These are phyloP conservation scores for Claviceps sp. DNA, from an alignment of 2,329 filamentous ascomycete species.

Conservation along the genomic window DNA sequence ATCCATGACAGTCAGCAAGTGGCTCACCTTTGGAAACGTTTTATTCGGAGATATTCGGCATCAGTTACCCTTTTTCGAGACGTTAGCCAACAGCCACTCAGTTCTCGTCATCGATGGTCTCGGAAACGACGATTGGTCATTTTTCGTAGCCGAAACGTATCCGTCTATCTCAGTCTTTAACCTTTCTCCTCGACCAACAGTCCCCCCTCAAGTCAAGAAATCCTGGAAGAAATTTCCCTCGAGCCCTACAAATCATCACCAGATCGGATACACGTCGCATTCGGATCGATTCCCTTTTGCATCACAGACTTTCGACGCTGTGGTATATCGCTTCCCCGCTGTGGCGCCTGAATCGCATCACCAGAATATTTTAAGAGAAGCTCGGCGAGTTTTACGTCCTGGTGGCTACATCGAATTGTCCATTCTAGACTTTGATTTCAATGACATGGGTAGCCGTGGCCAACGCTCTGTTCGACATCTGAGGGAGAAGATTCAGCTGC, in stretches of 20 bases:
- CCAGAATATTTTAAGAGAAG: slow-evolving; percentile 58
- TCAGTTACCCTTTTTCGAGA: slow-evolving; percentile 39
- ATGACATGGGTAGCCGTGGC: slow-evolving; percentile 66
- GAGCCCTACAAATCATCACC: slow-evolving; percentile 58
- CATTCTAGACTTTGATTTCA: slow-evolving; percentile 65
- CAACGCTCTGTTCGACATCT: slow-evolving; percentile 55
- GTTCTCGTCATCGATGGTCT: slow-evolving; percentile 72
- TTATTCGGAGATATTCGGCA: slow-evolving; percentile 70
- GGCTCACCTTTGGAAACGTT: slow-evolving; percentile 74
- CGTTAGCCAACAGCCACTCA: slow-evolving; percentile 34
- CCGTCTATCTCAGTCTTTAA: slow-evolving; percentile 65
- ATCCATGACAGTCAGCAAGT: slow-evolving; percentile 76
- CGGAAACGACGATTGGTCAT: slow-evolving; percentile 76
- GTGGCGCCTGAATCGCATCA: slow-evolving; percentile 57
- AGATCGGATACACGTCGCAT: slow-evolving; percentile 54
- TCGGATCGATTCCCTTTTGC: slow-evolving; percentile 60
- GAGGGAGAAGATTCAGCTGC: slow-evolving; percentile 55
- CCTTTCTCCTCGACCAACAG: slow-evolving; percentile 45
- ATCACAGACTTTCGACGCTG: slow-evolving; percentile 59
- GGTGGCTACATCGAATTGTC: slow-evolving; percentile 69
- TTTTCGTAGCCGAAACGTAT: slow-evolving; percentile 70
- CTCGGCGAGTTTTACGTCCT: slow-evolving; percentile 63
- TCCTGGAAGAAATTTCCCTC: slow-evolving; percentile 35
- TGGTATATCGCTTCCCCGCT: slow-evolving; percentile 65
- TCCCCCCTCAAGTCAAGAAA: slow-evolving; percentile 30